These are phyloP conservation scores for Haplosporangium sp. DNA, from an alignment of 371 early-diverging fungal genomes.

Conservation along the genomic window DNA sequence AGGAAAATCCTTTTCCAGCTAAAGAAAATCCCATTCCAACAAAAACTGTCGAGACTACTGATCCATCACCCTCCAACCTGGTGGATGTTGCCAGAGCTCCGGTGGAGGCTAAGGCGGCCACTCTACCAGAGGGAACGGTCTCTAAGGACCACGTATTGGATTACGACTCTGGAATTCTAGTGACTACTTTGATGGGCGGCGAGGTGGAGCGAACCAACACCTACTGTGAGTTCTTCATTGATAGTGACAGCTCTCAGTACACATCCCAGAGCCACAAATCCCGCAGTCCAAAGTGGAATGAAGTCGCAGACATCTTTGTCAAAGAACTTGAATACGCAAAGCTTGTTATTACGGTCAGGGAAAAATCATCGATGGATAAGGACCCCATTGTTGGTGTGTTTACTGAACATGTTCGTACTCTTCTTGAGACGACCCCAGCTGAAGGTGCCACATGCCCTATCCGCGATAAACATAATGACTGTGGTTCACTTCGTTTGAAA, in stretches of 20 bases:
- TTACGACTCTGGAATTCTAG: conserved; percentile 54
- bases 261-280: conserved; percentile 41
- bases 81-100: neutral
- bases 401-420: conserved; percentile 21
- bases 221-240: conserved; percentile 53
- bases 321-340: conserved; percentile 73
- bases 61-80: conserved; percentile 18
- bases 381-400: conserved; percentile 32
- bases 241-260: conserved; percentile 52
- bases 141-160: conserved; percentile 25
- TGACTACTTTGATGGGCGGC: conserved; percentile 37
- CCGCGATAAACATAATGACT: conserved; percentile 40
- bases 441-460: conserved; percentile 59
- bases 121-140: conserved; percentile 35
- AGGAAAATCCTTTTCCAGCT: conserved; percentile 35
- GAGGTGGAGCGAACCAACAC: conserved; percentile 42
- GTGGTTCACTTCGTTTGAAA: conserved; percentile 59
- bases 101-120: conserved; percentile 12
- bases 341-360: conserved; percentile 61
- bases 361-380: conserved; percentile 42
- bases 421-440: conserved; percentile 17
- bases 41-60: conserved; percentile 33
- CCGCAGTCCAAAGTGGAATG: conserved; percentile 52
- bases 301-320: conserved; percentile 66
- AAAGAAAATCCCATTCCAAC: conserved; percentile 7